Evolutionary conservation across 2,329 filamentous ascomycete species (phyloP), one percentile per base, ranked within the genome.

Genomic region (Colletotrichum cereale): DNA sequence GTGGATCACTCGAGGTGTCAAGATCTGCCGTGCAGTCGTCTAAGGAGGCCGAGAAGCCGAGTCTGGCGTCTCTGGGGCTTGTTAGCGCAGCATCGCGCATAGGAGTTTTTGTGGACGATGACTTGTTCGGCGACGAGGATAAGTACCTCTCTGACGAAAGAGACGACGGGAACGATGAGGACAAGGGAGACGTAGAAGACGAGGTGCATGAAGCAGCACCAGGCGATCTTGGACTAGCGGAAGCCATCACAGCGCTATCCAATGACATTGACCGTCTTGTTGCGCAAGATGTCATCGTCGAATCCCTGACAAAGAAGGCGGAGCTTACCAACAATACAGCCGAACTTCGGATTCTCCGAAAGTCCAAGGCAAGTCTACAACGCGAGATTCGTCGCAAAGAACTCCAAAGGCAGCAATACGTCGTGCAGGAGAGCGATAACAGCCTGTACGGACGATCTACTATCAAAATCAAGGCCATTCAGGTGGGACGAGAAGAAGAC

Each of bases 251-350:
- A 53, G 91, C 89, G 2, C 86, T 99, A n/a, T 94, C 92, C 0
- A 91, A 92, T 61, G 95, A 98, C 74, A 97, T 99, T 73, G 95
- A 98, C 77, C 93, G 95, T 74, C 86, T 99, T 24, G 88, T 89
- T 12, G 91, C 95, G 3, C 96, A 99, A 81, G 94, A 98, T 76
- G 92, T 93, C 2, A 93, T 99, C 24, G 90, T 99, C 24, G 94
- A 98, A 76, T 97, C 96, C 1, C 84, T 99, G 69, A 96, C 94
- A 3, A 90, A 93, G 68, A 99, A 99, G 82, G 96, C 97, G 0
- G 96, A 99, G 80, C 85, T 99, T 63, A 99, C 96, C 2, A 99
- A 99, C 80, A 99, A 99, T 78, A 95, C 92, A 18, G 94, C 96
- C 2, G 96, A 99, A 80, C 81, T 99, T 63, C 89, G 96, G 42